These are phyloP conservation scores for Termitomyces titanicus DNA, from an alignment of 768 basidiomycete species.

Conservation along the genomic window DNA sequence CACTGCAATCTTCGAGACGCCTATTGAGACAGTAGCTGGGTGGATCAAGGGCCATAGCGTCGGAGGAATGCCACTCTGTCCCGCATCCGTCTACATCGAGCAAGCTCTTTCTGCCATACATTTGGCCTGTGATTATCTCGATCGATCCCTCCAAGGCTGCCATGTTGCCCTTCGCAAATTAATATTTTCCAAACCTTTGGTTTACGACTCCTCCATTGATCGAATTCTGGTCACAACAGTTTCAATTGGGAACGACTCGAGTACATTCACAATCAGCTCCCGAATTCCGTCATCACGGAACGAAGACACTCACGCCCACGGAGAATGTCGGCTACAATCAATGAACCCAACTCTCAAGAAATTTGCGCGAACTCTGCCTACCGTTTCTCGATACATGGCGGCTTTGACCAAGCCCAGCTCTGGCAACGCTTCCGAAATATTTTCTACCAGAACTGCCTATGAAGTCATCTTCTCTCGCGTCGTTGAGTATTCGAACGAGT, in stretches of 20 bases:
- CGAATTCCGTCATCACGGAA: slow-evolving; percentile 24
- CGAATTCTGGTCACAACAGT: slow-evolving; percentile 37
- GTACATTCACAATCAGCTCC: slow-evolving; percentile 47
- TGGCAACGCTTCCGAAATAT: slow-evolving; percentile 35
- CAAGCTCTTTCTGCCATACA: slow-evolving; percentile 44
- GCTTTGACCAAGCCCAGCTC: slow-evolving; percentile 25
- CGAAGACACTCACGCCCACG: slow-evolving; percentile 2
- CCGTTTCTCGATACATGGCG: slow-evolving; percentile 29
- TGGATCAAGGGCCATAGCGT: slow-evolving; percentile 60
- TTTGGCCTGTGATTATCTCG: slow-evolving; percentile 30
- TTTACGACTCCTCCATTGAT: slow-evolving; percentile 32
- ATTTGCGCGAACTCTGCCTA: slow-evolving; percentile 33
- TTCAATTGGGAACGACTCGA: slow-evolving; percentile 30
- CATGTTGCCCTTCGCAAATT: slow-evolving; percentile 40
- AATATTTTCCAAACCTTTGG: slow-evolving; percentile 52
- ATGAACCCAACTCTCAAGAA: slow-evolving; percentile 27
- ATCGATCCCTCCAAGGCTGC: slow-evolving; percentile 21
- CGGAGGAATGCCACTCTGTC: slow-evolving; percentile 52
- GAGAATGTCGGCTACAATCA: slow-evolving; percentile 38
- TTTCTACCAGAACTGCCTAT: slow-evolving; percentile 55
- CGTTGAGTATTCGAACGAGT: slow-evolving; percentile 57
- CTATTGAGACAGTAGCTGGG: slow-evolving; percentile 36
- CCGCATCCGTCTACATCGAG: slow-evolving; percentile 65
- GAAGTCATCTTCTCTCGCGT: slow-evolving; percentile 67
- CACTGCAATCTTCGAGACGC: slow-evolving; percentile 50